Evolutionary conservation across 495 filamentous ascomycete species (phyloP).

Genomic region (Monascus purpureus): DNA sequence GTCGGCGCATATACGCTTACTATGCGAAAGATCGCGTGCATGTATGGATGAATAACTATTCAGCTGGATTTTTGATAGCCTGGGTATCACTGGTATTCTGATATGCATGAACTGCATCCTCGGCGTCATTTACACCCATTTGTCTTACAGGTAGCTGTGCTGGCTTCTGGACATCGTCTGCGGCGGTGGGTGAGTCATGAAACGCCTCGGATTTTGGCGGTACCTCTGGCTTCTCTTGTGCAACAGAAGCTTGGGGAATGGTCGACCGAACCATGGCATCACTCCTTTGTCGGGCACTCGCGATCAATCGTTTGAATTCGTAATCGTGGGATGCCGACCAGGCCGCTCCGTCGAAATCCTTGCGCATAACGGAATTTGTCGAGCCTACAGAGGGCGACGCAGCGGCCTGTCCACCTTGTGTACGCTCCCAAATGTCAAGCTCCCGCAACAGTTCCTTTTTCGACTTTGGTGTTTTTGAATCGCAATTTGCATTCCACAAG

Average conservation of each 20-base stretch:
- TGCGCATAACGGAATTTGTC: slow-evolving; percentile 45
- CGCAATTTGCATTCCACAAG: slow-evolving; percentile 92
- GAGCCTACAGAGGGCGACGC: slow-evolving; percentile 8
- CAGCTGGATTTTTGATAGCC: background rate
- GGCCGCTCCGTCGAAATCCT: slow-evolving; percentile 66
- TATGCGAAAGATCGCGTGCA: too few relatives aligned
- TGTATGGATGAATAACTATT: slow-evolving; percentile 1
- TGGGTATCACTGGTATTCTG: slow-evolving; percentile 4
- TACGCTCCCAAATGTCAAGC: slow-evolving; percentile 72
- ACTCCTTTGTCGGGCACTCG: slow-evolving; percentile 43
- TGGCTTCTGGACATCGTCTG: slow-evolving; percentile 1
- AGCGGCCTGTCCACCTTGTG: slow-evolving; percentile 35
- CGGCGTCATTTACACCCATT: slow-evolving; percentile 1
- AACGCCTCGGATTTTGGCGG: slow-evolving; percentile 1
- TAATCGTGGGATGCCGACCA: slow-evolving; percentile 60
- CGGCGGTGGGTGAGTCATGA: background rate
- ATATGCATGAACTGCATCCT: background rate
- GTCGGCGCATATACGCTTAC: too few relatives aligned
- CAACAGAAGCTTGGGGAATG: slow-evolving; percentile 11
- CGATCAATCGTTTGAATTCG: slow-evolving; percentile 65
- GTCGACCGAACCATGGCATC: slow-evolving; percentile 17
- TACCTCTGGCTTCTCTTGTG: slow-evolving; percentile 1
- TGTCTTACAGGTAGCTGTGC: slow-evolving; percentile 1
- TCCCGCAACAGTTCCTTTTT: slow-evolving; percentile 62
- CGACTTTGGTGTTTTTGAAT: slow-evolving; percentile 55